Evolutionary conservation across 2,329 filamentous ascomycete species (phyloP).

Genomic region (Colletotrichum orchidophilum): DNA sequence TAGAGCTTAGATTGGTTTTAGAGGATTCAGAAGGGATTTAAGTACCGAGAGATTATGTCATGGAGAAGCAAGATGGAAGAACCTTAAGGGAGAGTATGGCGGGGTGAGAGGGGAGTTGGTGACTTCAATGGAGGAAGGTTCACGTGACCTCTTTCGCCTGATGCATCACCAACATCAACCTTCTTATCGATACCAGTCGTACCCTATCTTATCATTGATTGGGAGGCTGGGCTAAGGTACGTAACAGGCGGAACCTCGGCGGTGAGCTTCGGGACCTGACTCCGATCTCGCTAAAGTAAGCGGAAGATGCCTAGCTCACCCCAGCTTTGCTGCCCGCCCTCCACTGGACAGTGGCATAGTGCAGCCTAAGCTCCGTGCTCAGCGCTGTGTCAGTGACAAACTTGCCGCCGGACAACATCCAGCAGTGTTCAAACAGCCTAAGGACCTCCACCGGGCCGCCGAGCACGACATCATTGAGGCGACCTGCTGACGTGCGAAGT

Average conservation of each 20-base stretch:
- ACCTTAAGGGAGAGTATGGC: too few relatives aligned
- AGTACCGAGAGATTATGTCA: too few relatives aligned
- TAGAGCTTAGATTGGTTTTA: neutral
- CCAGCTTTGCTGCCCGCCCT: neutral
- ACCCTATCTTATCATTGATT: neutral
- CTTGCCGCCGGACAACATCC: neutral
- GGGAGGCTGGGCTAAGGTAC: too few relatives aligned
- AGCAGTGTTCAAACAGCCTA: constrained; percentile 11
- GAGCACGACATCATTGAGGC: constrained; percentile 29
- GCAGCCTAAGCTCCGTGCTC: neutral
- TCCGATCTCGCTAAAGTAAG: constrained; percentile 15
- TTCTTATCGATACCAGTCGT: too few relatives aligned
- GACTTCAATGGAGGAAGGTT: too few relatives aligned
- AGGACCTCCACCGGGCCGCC: neutral
- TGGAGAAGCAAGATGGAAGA: too few relatives aligned
- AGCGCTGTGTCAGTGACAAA: neutral
- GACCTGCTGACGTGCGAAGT: constrained; percentile 34
- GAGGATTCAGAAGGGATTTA: too few relatives aligned
- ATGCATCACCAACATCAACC: too few relatives aligned
- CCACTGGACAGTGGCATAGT: neutral
- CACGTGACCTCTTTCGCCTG: too few relatives aligned
- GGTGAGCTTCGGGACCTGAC: neutral
- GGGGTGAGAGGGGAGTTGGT: too few relatives aligned
- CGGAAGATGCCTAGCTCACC: neutral
- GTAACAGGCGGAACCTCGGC: neutral